Percentiles rank a stretch among this genome's conserved stretches.
phyloP scores from a whole-genome alignment of 1,139 yeast species.

The Candida sp. region DNA sequence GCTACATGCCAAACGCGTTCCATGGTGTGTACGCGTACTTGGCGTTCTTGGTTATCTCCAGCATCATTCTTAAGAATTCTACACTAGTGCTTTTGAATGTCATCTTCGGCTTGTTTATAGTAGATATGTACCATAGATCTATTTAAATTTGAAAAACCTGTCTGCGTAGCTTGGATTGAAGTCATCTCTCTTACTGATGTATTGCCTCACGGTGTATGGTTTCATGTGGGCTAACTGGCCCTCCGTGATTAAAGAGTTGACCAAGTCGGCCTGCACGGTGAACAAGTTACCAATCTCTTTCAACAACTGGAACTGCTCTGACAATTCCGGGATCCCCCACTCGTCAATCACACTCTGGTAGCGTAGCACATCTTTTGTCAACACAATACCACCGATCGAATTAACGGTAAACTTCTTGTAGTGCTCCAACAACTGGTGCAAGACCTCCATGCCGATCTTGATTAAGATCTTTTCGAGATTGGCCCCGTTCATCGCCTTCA shows the following conservation, averaged over 20 bases:
- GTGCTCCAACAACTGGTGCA: constrained; percentile 69
- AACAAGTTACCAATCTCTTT: constrained; percentile 87
- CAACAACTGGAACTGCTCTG: constrained; percentile 72
- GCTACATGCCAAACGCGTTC: constrained; percentile 77
- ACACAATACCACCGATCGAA: constrained; percentile 81
- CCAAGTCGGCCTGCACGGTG: constrained; percentile 71
- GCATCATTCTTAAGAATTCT: neutral
- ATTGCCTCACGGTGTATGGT: constrained; percentile 68
- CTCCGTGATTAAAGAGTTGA: constrained; percentile 81
- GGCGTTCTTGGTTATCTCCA: constrained; percentile 5
- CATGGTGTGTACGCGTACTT: constrained; percentile 9
- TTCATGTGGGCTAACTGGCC: constrained; percentile 78
- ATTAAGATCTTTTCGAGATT: constrained; percentile 58
- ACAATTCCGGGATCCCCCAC: constrained; percentile 68
- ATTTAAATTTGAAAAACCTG: constrained; percentile 37
- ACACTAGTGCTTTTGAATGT: constrained; percentile 1
- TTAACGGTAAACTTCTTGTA: constrained; percentile 78
- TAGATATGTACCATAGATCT: constrained; percentile 12
- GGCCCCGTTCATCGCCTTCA: constrained; percentile 47
- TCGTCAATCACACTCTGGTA: constrained; percentile 75
- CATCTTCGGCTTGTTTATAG: constrained; percentile 9
- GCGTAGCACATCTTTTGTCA: constrained; percentile 85
- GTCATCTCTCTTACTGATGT: constrained; percentile 74
- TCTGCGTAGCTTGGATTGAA: constrained; percentile 61
- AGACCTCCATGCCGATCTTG: constrained; percentile 64